phyloP scores from a whole-genome alignment of 2,329 filamentous ascomycete genomes.

The Fusarium sarcochroum region DNA sequence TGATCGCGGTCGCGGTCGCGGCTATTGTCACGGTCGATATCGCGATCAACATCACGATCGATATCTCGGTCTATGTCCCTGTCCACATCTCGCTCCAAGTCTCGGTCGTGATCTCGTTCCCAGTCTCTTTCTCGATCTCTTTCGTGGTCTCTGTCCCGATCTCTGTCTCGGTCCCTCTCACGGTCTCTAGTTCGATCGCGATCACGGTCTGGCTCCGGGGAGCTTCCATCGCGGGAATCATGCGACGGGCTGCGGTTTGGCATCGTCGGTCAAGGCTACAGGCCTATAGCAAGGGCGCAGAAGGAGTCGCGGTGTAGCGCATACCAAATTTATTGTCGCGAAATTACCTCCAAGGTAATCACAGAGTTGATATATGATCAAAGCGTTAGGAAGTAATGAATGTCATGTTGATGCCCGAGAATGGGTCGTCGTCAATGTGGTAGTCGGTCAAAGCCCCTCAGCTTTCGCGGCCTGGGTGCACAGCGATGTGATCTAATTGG shows the following conservation, averaged over 20 bases:
- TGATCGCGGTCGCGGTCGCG: constrained; percentile 10
- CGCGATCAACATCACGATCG: constrained; percentile 19
- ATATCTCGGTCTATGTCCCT: constrained; percentile 15
- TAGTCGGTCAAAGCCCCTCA: constrained; percentile 45
- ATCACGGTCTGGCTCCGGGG: constrained; percentile 38
- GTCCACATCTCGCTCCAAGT: constrained; percentile 16
- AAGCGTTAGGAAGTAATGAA: constrained; percentile 8
- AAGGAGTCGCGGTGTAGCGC: constrained; percentile 24
- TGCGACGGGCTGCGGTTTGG: constrained; percentile 42
- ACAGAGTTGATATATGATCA: constrained; percentile 5
- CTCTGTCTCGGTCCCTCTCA: constrained; percentile 7
- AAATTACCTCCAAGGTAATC: not conserved
- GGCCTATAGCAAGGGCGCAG: constrained; percentile 26
- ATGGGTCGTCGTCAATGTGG: constrained; percentile 25
- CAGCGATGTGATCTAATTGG: constrained; percentile 42
- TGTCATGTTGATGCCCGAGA: constrained; percentile 34
- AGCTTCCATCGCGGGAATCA: constrained; percentile 44
- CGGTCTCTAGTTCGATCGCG: constrained; percentile 24
- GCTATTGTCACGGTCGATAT: constrained; percentile 11
- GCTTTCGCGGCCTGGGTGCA: constrained; percentile 30
- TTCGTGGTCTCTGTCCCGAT: constrained; percentile 4
- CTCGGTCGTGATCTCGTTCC: constrained; percentile 18
- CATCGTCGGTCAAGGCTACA: constrained; percentile 39
- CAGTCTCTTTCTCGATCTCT: not conserved
- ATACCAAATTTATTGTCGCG: constrained; percentile 39